Conservation (phyloP, 2,329 filamentous ascomycete genomes). For the Colletotrichum tropicale region DNA sequence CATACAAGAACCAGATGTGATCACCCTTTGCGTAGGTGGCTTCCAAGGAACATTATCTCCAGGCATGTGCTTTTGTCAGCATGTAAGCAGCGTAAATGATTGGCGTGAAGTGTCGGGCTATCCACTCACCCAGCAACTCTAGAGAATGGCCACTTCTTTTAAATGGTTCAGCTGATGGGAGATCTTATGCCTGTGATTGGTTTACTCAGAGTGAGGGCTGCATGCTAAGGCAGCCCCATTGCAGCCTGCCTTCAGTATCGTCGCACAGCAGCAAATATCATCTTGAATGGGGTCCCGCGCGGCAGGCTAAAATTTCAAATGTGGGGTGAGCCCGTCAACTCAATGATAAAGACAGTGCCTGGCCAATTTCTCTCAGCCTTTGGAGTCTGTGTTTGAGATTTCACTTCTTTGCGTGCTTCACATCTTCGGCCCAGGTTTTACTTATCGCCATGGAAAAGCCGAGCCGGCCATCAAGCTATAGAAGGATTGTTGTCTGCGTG, state of each 20-base stretch:
- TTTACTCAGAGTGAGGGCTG: not conserved
- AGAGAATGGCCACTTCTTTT: not conserved
- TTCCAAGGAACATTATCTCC: not conserved
- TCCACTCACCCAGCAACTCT: not conserved
- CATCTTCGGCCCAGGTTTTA: not conserved
- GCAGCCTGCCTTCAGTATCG: not conserved
- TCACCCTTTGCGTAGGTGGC: not conserved
- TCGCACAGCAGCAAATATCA: not conserved
- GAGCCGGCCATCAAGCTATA: not conserved
- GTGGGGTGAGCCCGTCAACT: not conserved
- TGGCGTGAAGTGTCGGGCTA: not conserved
- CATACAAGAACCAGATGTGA: not conserved
- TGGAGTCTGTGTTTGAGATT: not conserved
- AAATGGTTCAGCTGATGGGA: not conserved
- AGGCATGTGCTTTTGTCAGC: not conserved
- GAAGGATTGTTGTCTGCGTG: constrained; percentile 11
- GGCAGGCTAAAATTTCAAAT: not conserved
- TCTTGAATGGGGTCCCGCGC: not conserved
- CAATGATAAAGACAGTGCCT: not conserved
- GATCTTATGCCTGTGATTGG: not conserved
- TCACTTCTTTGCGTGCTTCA: not conserved
- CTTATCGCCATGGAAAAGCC: not conserved
- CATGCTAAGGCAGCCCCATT: not conserved
- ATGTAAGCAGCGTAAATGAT: not conserved
- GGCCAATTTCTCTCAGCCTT: not conserved